Percentiles rank a stretch among this genome's conserved stretches.
These are phyloP conservation scores for Mortierella sp. DNA, from an alignment of 371 early-diverging fungal species.

Conservation along the genomic window DNA sequence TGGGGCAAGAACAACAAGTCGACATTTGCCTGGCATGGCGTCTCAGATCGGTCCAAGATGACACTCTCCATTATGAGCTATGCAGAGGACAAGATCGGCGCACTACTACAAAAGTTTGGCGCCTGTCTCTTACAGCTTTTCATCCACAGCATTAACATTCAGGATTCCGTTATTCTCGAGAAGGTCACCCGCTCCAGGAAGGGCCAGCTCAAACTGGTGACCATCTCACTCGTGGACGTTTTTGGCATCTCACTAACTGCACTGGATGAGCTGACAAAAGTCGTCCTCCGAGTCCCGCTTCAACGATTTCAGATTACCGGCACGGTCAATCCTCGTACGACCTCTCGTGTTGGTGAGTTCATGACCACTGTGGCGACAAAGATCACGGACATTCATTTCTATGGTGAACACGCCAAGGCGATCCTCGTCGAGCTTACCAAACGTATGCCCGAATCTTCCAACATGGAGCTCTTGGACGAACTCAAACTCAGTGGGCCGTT, in stretches of 20 bases:
- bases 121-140: constrained; percentile 25
- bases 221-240: constrained; percentile 24
- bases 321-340: constrained; percentile 10
- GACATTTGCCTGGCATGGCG: constrained; percentile 33
- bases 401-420: constrained; percentile 21
- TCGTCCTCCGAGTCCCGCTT: constrained; percentile 15
- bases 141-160: constrained; percentile 21
- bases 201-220: constrained; percentile 31
- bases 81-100: constrained; percentile 44
- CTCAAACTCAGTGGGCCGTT: constrained; percentile 34
- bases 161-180: constrained; percentile 35
- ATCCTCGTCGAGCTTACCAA: constrained; percentile 24
- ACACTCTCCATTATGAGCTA: constrained; percentile 32
- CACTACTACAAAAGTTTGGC: constrained; percentile 37
- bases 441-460: constrained; percentile 28
- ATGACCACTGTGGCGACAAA: constrained; percentile 26
- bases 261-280: constrained; percentile 29
- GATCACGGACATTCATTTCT: constrained; percentile 33
- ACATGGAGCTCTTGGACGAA: constrained; percentile 18
- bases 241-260: constrained; percentile 14
- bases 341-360: constrained; percentile 29
- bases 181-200: constrained; percentile 38
- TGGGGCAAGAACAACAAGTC: constrained; percentile 30
- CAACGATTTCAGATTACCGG: constrained; percentile 28
- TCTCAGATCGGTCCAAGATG: constrained; percentile 42